Conservation (phyloP, 345 rosid species). For the Geranium rotundifolium region DNA sequence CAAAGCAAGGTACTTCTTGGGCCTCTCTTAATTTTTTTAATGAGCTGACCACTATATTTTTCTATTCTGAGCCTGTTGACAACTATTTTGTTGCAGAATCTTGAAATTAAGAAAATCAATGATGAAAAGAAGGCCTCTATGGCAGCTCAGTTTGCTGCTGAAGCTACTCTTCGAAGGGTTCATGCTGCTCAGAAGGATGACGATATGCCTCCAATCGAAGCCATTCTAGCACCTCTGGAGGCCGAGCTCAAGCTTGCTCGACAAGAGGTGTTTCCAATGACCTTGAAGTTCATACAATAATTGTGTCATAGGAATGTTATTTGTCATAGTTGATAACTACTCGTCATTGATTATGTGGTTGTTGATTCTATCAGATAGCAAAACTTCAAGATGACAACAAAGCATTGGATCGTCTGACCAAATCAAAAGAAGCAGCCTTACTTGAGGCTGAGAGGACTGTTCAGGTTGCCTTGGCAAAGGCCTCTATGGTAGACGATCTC, state of each 20-base stretch:
- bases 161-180: slow-evolving; percentile 94
- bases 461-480: slow-evolving; percentile 80
- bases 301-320: background rate
- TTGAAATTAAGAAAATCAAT: slow-evolving; percentile 88
- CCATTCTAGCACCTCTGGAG: slow-evolving; percentile 96
- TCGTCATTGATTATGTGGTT: slow-evolving; percentile 1
- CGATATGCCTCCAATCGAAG: slow-evolving; percentile 99
- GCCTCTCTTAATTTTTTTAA: slow-evolving; percentile 2
- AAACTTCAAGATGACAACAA: slow-evolving; percentile 94
- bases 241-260: slow-evolving; percentile 92
- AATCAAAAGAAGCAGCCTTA: slow-evolving; percentile 92
- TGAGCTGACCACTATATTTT: slow-evolving; percentile 6
- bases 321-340: too few relatives aligned
- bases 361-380: slow-evolving; percentile 46
- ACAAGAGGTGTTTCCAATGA: slow-evolving; percentile 44
- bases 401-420: slow-evolving; percentile 89
- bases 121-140: slow-evolving; percentile 97
- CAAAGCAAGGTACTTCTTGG: slow-evolving; percentile 59
- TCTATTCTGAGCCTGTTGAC: background rate
- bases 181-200: slow-evolving; percentile 99
- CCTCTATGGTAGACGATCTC: slow-evolving; percentile 97
- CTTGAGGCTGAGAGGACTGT: slow-evolving; percentile 94
- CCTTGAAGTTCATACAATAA: background rate
- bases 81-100: slow-evolving; percentile 42
- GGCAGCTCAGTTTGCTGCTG: slow-evolving; percentile 99